These are phyloP conservation scores for Synchytrium microbalum DNA, from an alignment of 371 early-diverging fungal genomes.

Conservation along the genomic window DNA sequence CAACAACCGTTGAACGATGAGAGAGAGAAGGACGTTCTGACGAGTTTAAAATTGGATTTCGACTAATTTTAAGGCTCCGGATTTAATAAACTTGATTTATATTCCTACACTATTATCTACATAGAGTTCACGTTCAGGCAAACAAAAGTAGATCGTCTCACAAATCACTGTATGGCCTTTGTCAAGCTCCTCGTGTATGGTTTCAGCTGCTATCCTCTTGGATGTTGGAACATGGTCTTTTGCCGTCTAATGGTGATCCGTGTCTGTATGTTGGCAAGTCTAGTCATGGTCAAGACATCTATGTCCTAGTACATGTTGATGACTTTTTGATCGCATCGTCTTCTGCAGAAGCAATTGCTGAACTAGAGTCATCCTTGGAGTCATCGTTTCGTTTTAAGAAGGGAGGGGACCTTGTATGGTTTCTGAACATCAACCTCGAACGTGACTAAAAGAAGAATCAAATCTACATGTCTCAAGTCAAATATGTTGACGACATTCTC, in stretches of 20 bases:
- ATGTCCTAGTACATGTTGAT: conserved; percentile 1
- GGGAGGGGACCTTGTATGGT: background rate
- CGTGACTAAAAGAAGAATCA: background rate
- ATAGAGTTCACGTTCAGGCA: too few species aligned
- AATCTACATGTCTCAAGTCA: background rate
- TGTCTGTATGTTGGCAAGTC: background rate
- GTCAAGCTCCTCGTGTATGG: conserved; percentile 6
- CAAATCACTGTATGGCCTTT: conserved; percentile 2
- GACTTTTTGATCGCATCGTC: conserved; percentile 11
- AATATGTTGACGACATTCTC: background rate
- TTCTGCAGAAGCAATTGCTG: background rate
- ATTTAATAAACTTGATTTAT: too few species aligned
- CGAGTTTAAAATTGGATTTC: too few species aligned
- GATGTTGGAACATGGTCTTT: background rate
- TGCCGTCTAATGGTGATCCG: background rate
- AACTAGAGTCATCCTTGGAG: background rate
- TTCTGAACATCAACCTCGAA: background rate
- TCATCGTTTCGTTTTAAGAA: background rate
- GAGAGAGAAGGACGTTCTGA: too few species aligned
- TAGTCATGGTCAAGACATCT: background rate
- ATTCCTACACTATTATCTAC: too few species aligned
- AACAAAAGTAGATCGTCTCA: conserved; percentile 3
- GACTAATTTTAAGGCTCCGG: too few species aligned
- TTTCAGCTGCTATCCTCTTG: background rate
- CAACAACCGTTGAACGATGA: too few species aligned